phyloP scores from a whole-genome alignment of 1,139 yeast genomes.

The Blastobotrys persicus region DNA sequence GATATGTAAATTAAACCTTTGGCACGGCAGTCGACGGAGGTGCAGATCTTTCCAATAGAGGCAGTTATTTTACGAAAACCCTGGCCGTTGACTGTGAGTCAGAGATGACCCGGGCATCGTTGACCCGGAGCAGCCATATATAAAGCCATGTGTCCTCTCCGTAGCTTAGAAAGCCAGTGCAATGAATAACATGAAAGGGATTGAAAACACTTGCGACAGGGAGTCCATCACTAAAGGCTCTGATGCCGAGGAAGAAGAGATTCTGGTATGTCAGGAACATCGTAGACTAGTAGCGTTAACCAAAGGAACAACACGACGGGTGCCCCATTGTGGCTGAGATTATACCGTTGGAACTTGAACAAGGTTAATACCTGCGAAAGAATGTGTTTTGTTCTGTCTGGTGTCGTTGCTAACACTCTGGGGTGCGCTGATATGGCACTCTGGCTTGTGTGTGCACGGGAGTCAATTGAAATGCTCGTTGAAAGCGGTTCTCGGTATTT shows the following conservation, averaged over 20 bases:
- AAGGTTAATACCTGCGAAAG: conserved; percentile 31
- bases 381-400: conserved; percentile 19
- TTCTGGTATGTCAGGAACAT: conserved; percentile 6
- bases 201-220: background rate
- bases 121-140: background rate
- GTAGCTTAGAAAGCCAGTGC: background rate
- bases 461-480: no score
- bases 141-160: background rate
- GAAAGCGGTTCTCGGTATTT: no score
- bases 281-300: conserved; percentile 9
- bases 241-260: conserved; percentile 9
- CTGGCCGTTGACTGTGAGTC: background rate
- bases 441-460: background rate
- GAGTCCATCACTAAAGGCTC: background rate
- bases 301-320: conserved; percentile 19
- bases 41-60: no score
- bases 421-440: background rate
- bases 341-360: conserved; percentile 31
- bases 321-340: conserved; percentile 23
- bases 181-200: background rate
- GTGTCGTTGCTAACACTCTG: background rate
- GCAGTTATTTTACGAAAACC: no score
- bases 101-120: background rate
- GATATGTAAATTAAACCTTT: no score
- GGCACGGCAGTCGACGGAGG: no score